phyloP scores from a whole-genome alignment of 345 rosid genomes.

The Linum lewisii region DNA sequence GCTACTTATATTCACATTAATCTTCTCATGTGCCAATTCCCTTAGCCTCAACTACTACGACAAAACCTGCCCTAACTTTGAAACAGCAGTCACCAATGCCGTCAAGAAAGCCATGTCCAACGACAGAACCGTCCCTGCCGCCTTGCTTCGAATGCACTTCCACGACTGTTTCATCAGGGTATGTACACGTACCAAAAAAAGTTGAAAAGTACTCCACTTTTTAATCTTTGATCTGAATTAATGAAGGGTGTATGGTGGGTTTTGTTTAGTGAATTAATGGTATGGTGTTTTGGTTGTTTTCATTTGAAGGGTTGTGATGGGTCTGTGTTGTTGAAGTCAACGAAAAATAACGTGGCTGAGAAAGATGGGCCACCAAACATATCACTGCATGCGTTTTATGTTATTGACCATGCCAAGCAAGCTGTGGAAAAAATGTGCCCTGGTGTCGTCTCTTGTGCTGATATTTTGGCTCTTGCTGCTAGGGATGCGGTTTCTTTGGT shows the following conservation, averaged over 20 bases:
- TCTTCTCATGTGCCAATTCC: slow-evolving; percentile 28
- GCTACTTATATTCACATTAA: slow-evolving; percentile 15
- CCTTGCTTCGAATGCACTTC: slow-evolving; percentile 79
- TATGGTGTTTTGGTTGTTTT: too few species aligned
- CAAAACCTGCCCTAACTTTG: slow-evolving; percentile 49
- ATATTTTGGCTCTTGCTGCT: slow-evolving; percentile 40
- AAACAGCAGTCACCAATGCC: slow-evolving; percentile 35
- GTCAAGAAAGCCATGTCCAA: slow-evolving; percentile 54
- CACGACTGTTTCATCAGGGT: slow-evolving; percentile 81
- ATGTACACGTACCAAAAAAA: too few species aligned
- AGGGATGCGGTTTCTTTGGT: slow-evolving; percentile 37
- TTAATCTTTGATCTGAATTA: too few species aligned
- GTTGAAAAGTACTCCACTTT: too few species aligned
- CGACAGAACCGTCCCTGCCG: slow-evolving; percentile 76
- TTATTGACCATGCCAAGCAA: slow-evolving; percentile 37
- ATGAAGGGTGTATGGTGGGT: too few species aligned
- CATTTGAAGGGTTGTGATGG: slow-evolving; percentile 35
- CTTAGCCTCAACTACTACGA: slow-evolving; percentile 54
- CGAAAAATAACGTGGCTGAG: slow-evolving; percentile 32
- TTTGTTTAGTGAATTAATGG: too few species aligned
- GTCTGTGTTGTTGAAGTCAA: slow-evolving; percentile 29
- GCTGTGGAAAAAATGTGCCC: slow-evolving; percentile 33
- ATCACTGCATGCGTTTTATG: slow-evolving; percentile 36
- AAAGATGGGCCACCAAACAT: slow-evolving; percentile 37
- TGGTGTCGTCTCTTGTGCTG: slow-evolving; percentile 40